phyloP scores from a whole-genome alignment of 2,329 filamentous ascomycete genomes.

The Fusarium denticulatum region DNA sequence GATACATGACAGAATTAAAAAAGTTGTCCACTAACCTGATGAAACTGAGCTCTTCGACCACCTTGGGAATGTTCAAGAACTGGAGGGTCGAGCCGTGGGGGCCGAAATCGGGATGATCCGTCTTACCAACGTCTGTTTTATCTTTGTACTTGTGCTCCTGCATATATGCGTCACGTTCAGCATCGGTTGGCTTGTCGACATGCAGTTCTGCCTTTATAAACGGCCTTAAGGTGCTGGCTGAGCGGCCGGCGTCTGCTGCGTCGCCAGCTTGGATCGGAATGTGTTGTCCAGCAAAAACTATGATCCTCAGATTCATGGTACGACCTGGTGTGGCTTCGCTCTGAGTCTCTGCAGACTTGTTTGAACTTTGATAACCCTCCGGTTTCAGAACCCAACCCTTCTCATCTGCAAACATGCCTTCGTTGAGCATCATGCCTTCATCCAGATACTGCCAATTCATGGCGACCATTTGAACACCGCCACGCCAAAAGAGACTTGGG shows the following conservation, averaged over 20 bases:
- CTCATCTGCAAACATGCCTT: conserved; percentile 93
- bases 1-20: neutral
- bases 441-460: conserved; percentile 98
- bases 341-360: conserved; percentile 53
- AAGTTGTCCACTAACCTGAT: conserved; percentile 66
- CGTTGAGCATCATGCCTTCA: conserved; percentile 94
- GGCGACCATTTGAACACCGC: conserved; percentile 96
- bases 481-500: conserved; percentile 89
- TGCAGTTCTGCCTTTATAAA: conserved; percentile 84
- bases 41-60: conserved; percentile 77
- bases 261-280: conserved; percentile 56
- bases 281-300: conserved; percentile 79
- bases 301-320: conserved; percentile 74
- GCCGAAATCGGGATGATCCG: conserved; percentile 73
- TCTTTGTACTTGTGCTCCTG: conserved; percentile 68
- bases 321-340: conserved; percentile 58
- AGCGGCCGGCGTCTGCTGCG: conserved; percentile 45
- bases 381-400: conserved; percentile 90
- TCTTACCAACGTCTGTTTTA: conserved; percentile 64
- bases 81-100: conserved; percentile 60
- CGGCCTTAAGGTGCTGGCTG: conserved; percentile 64
- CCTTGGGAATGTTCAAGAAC: conserved; percentile 66
- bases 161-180: conserved; percentile 42
- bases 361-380: conserved; percentile 70
- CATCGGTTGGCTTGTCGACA: conserved; percentile 68